Evolutionary conservation across 148 eudicot genomes (phyloP).

Genomic region (Pharnaceum exiguum): DNA sequence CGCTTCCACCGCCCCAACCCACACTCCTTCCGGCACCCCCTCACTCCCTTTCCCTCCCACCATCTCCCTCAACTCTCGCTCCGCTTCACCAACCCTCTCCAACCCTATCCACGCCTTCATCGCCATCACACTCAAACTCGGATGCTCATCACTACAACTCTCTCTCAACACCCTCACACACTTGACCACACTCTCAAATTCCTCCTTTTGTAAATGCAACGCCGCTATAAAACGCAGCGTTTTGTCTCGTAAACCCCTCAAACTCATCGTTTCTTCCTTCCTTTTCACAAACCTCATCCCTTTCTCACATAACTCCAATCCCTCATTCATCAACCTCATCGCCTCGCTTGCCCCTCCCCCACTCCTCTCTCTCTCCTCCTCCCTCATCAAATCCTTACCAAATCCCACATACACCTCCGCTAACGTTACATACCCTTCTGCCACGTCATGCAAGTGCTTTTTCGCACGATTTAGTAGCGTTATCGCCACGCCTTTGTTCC

Average conservation of each 20-base stretch:
- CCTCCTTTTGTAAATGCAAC: slow-evolving; percentile 74
- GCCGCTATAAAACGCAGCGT: slow-evolving; percentile 89
- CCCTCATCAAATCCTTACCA: slow-evolving; percentile 49
- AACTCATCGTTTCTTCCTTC: slow-evolving; percentile 48
- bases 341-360: slow-evolving; percentile 47
- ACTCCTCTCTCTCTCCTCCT: slow-evolving; percentile 37
- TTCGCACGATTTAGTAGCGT: slow-evolving; percentile 67
- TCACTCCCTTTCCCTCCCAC: slow-evolving; percentile 60
- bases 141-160: slow-evolving; percentile 50
- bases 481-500: slow-evolving; percentile 58
- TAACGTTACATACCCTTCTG: slow-evolving; percentile 45
- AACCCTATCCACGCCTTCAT: slow-evolving; percentile 96
- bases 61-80: slow-evolving; percentile 85
- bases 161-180: slow-evolving; percentile 88
- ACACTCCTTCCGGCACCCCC: slow-evolving; percentile 78
- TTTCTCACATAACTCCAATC: slow-evolving; percentile 74
- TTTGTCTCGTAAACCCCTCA: slow-evolving; percentile 53
- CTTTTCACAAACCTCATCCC: slow-evolving; percentile 65
- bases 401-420: slow-evolving; percentile 66
- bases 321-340: slow-evolving; percentile 81
- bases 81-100: slow-evolving; percentile 77
- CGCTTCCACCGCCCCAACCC: slow-evolving; percentile 88
- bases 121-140: slow-evolving; percentile 88
- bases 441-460: slow-evolving; percentile 46
- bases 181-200: slow-evolving; percentile 84